phyloP scores from a whole-genome alignment of 75 land plant species.

The Larix kaempferi region DNA sequence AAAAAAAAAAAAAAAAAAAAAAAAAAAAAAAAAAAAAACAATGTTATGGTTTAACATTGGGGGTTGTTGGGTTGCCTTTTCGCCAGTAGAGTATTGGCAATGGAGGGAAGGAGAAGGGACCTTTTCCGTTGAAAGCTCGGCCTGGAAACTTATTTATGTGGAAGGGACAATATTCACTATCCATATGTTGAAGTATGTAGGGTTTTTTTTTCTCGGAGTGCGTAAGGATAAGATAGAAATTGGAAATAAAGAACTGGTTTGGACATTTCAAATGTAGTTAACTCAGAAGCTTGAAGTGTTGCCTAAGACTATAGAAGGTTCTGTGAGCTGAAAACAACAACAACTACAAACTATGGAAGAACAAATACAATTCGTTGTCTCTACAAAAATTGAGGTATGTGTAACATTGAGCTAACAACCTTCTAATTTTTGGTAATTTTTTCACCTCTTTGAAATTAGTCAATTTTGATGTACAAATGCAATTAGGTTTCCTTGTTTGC shows the following conservation, averaged over 20 bases:
- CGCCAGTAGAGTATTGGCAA: no score
- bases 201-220: conserved; percentile 16
- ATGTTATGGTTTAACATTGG: no score
- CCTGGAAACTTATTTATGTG: no score
- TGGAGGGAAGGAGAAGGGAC: no score
- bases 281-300: conserved; percentile 69
- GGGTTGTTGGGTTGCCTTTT: no score
- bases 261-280: conserved; percentile 62
- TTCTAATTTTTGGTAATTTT: not conserved
- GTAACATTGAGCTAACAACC: not conserved
- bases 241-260: conserved; percentile 64
- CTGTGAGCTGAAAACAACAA: conserved; percentile 67
- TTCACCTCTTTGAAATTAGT: not conserved
- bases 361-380: conserved; percentile 78
- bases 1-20: no score
- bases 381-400: conserved; percentile 74
- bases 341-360: conserved; percentile 78
- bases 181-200: no score
- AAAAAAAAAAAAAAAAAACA: no score
- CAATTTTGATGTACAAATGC: not conserved
- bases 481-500: no score
- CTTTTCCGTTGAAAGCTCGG: no score
- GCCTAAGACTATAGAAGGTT: conserved; percentile 61
- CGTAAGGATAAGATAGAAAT: conserved; percentile 84
- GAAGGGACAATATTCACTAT: no score